Conservation (phyloP, 805 yeast species). For the Candida gorgasii region DNA sequence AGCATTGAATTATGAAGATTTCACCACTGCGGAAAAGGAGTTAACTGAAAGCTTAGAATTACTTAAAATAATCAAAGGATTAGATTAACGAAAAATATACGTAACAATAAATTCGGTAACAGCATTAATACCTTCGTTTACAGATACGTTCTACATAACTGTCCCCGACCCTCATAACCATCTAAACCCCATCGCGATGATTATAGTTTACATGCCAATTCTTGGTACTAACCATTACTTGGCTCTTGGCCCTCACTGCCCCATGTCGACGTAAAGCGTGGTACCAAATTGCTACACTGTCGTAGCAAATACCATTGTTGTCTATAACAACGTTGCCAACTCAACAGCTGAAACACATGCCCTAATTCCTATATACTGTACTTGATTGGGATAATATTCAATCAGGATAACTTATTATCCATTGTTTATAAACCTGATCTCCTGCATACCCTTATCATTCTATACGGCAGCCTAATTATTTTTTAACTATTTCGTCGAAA, state of each 20-base stretch:
- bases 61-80: conserved; percentile 20
- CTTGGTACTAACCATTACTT: too few species aligned
- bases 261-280: not conserved
- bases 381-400: too few species aligned
- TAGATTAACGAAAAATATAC: not conserved
- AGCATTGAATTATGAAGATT: conserved; percentile 77
- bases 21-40: conserved; percentile 65
- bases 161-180: not conserved
- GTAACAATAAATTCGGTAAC: too few species aligned
- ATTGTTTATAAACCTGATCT: not conserved
- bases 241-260: conserved; percentile 7
- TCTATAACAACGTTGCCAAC: not conserved
- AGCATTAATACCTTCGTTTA: too few species aligned
- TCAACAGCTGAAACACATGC: not conserved
- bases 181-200: not conserved
- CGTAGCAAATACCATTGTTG: too few species aligned
- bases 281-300: too few species aligned
- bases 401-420: not conserved
- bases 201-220: too few species aligned
- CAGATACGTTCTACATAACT: too few species aligned
- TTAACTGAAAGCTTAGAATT: conserved; percentile 54
- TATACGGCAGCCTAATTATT: not conserved
- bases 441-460: conserved; percentile 3
- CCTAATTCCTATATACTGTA: too few species aligned
- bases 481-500: conserved; percentile 2